These are phyloP conservation scores for Prunus mume DNA, from an alignment of 306 rosid genomes.

Conservation along the genomic window DNA sequence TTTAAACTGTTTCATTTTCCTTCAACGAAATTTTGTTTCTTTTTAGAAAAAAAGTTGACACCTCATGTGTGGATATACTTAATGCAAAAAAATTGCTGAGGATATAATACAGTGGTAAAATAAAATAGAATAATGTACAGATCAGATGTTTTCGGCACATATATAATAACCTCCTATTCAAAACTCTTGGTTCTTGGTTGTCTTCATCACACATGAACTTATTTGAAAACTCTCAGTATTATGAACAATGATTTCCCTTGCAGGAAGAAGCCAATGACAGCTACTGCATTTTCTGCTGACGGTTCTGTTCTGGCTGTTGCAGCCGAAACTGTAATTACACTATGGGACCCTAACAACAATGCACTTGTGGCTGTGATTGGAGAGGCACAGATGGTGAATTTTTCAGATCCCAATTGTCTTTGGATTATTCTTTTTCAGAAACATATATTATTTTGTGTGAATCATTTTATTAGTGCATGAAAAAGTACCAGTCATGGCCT, in stretches of 20 bases:
- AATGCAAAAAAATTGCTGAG: neutral
- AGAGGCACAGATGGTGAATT: slow-evolving; percentile 55
- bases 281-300: slow-evolving; percentile 85
- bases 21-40: neutral
- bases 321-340: slow-evolving; percentile 80
- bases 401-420: slow-evolving; percentile 12
- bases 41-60: neutral
- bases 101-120: neutral
- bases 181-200: neutral
- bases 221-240: slow-evolving; percentile 18
- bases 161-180: neutral
- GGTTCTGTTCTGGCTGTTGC: slow-evolving; percentile 96
- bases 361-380: slow-evolving; percentile 80
- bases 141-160: neutral
- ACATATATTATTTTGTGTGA: neutral
- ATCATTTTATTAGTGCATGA: slow-evolving; percentile 1
- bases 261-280: slow-evolving; percentile 85
- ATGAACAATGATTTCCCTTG: slow-evolving; percentile 20
- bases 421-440: slow-evolving; percentile 11
- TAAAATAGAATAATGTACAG: neutral
- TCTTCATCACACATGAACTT: neutral
- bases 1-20: neutral
- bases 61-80: neutral
- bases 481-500: neutral
- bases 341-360: slow-evolving; percentile 91